These are phyloP conservation scores for Ogataea methanolica DNA, from an alignment of 805 yeast genomes.

Conservation along the genomic window DNA sequence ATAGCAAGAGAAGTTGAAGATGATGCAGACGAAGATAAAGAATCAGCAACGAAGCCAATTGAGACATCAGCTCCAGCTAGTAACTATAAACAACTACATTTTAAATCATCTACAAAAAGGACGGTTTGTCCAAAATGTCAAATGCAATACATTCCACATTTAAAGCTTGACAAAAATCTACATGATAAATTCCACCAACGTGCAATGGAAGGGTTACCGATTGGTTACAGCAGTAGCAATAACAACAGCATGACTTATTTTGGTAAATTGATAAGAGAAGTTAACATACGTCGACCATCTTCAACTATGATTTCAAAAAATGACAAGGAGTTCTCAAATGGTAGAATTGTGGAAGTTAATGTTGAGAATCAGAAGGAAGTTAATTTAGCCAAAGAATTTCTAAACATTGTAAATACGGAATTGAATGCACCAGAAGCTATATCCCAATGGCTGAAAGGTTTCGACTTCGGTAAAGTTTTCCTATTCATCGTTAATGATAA, in stretches of 20 bases:
- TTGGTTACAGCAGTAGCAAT: constrained; percentile 5
- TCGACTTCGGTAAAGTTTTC: constrained; percentile 40
- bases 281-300: background rate
- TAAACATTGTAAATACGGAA: constrained; percentile 54
- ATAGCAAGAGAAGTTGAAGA: background rate
- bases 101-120: constrained; percentile 9
- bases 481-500: constrained; percentile 38
- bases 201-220: constrained; percentile 27
- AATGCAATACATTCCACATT: constrained; percentile 44
- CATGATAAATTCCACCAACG: constrained; percentile 51
- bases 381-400: constrained; percentile 33
- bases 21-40: too few species aligned
- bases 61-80: background rate
- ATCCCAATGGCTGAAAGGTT: constrained; percentile 17
- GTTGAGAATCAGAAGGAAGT: constrained; percentile 29
- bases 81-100: constrained; percentile 14
- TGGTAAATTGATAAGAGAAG: constrained; percentile 5
- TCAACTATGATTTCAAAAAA: constrained; percentile 1
- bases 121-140: constrained; percentile 45
- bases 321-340: background rate
- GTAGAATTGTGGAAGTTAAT: constrained; percentile 32
- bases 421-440: constrained; percentile 48
- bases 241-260: background rate
- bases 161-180: constrained; percentile 36
- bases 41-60: too few species aligned